These are phyloP conservation scores for Spergularia bocconei DNA, from an alignment of 148 eudicot species.

Conservation along the genomic window DNA sequence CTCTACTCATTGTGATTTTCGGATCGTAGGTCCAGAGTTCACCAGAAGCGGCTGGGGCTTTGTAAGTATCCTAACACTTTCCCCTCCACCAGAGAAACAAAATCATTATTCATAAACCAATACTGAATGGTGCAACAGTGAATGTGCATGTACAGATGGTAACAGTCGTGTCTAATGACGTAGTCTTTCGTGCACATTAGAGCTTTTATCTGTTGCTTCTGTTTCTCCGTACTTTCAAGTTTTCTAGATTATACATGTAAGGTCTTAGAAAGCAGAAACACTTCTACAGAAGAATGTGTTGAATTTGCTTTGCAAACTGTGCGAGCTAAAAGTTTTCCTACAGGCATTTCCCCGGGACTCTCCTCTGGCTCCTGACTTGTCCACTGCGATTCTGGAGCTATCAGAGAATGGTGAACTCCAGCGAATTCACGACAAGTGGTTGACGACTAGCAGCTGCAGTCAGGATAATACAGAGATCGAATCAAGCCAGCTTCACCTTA, in stretches of 20 bases:
- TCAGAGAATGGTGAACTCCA: constrained; percentile 93
- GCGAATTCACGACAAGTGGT: constrained; percentile 95
- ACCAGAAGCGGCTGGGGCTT: constrained; percentile 97
- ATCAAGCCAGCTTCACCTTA: constrained; percentile 80
- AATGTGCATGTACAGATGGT: not conserved
- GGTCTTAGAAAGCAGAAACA: too few relatives aligned
- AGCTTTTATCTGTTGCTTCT: not conserved
- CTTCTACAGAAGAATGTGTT: too few relatives aligned
- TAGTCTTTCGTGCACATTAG: too few relatives aligned
- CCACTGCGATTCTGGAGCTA: constrained; percentile 78
- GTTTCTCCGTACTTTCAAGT: not conserved
- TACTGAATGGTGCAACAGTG: not conserved
- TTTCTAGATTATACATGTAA: too few relatives aligned
- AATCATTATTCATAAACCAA: not conserved
- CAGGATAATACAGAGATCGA: constrained; percentile 67
- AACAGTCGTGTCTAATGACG: too few relatives aligned
- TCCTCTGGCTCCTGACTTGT: constrained; percentile 79
- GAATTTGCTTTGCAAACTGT: not conserved
- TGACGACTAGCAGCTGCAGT: constrained; percentile 58
- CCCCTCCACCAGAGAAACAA: not conserved
- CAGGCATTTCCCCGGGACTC: constrained; percentile 98
- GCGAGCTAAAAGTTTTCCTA: not conserved
- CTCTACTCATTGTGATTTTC: constrained; percentile 71
- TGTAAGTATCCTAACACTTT: constrained; percentile 49
- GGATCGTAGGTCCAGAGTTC: constrained; percentile 82